A percentile compares a stretch with the other conserved stretches of the same genome.
phyloP scores from a whole-genome alignment of 148 eudicot species.

The Rhododendron vialii region DNA sequence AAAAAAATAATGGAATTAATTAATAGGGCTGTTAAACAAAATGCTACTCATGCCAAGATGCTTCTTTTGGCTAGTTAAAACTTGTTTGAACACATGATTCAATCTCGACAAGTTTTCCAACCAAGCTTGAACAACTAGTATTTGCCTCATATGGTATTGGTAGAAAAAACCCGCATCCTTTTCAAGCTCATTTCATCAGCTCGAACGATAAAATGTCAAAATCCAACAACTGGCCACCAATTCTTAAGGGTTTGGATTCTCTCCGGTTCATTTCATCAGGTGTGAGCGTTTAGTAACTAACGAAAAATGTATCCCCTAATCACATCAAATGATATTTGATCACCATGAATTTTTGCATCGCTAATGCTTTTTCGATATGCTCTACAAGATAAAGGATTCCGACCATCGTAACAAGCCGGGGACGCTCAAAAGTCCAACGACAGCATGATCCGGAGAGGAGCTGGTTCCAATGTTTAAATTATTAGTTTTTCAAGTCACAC shows the following conservation, averaged over 20 bases:
- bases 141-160: neutral
- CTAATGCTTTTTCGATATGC: too few relatives aligned
- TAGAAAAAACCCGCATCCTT: neutral
- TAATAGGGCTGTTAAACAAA: neutral
- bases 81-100: neutral
- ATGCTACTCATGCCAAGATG: neutral
- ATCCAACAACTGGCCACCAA: neutral
- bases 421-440: neutral
- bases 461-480: neutral
- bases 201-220: neutral
- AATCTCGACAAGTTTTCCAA: neutral
- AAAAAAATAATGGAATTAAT: neutral
- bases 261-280: too few relatives aligned
- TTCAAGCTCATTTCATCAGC: neutral
- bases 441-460: neutral
- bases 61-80: neutral
- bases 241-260: too few relatives aligned
- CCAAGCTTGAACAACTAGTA: neutral
- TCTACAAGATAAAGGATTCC: too few relatives aligned
- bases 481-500: neutral
- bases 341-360: neutral
- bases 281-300: too few relatives aligned
- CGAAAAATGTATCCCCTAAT: too few relatives aligned
- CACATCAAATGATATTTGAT: too few relatives aligned
- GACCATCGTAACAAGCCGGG: too few relatives aligned